Evolutionary conservation across 352 stramenopile genomes (phyloP).

Genomic region (Pythium sukuiense): DNA sequence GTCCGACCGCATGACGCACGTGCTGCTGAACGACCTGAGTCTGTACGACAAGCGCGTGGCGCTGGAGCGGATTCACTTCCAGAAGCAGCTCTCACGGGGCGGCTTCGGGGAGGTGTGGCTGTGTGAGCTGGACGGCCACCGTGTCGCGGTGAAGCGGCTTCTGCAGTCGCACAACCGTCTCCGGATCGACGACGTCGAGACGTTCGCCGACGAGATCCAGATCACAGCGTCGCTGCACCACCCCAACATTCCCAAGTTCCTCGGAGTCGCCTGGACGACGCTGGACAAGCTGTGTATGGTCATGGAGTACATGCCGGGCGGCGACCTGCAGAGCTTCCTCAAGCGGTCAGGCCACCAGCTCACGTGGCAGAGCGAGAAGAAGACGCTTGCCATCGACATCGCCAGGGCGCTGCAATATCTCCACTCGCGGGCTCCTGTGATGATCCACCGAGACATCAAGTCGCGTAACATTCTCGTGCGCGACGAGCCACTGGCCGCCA

Average conservation of each 20-base stretch:
- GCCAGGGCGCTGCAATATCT: slow-evolving; percentile 46
- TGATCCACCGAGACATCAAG: slow-evolving; percentile 61
- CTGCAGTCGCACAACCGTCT: slow-evolving; percentile 17
- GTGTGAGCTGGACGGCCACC: slow-evolving; percentile 13
- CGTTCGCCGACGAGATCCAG: slow-evolving; percentile 31
- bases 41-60: slow-evolving; percentile 25
- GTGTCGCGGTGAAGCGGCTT: slow-evolving; percentile 31
- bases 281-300: slow-evolving; percentile 28
- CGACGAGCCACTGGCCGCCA: slow-evolving; percentile 33
- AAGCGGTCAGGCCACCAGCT: slow-evolving; percentile 22
- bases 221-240: slow-evolving; percentile 29
- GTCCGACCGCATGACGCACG: slow-evolving; percentile 23
- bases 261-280: slow-evolving; percentile 30
- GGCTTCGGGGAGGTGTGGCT: slow-evolving; percentile 35
- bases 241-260: slow-evolving; percentile 27
- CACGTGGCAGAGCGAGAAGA: slow-evolving; percentile 47
- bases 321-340: slow-evolving; percentile 30
- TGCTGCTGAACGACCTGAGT: slow-evolving; percentile 25
- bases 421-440: slow-evolving; percentile 32
- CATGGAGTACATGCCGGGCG: slow-evolving; percentile 26
- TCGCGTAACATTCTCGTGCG: slow-evolving; percentile 48
- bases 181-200: slow-evolving; percentile 23
- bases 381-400: slow-evolving; percentile 45
- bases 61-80: slow-evolving; percentile 26
- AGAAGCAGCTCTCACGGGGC: slow-evolving; percentile 26